These are phyloP conservation scores for Fusarium goolgardi DNA, from an alignment of 2,329 filamentous ascomycete genomes.

Conservation along the genomic window DNA sequence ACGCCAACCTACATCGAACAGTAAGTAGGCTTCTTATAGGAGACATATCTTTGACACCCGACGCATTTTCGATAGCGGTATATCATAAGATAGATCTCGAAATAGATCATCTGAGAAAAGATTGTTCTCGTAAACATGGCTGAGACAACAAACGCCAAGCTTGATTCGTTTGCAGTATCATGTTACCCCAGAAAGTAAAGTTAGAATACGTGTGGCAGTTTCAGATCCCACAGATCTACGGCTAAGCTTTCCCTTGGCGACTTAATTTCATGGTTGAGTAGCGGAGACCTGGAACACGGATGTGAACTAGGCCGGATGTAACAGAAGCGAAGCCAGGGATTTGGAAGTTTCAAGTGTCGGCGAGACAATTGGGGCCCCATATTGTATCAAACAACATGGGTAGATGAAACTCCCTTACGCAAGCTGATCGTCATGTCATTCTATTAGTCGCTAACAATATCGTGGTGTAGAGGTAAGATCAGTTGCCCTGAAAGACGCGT, in stretches of 20 bases:
- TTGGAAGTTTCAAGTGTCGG: not conserved
- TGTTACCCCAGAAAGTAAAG: not conserved
- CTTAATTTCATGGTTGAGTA: not conserved
- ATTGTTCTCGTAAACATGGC: not conserved
- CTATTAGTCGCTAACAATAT: not conserved
- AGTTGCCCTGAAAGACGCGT: not conserved
- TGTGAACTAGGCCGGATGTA: not conserved
- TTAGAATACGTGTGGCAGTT: not conserved
- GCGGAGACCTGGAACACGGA: not conserved
- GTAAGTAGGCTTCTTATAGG: slow-evolving; percentile 22
- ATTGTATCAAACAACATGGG: not conserved
- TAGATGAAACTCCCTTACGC: not conserved
- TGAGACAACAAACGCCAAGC: slow-evolving; percentile 25
- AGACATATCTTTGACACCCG: not conserved
- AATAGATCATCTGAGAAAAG: slow-evolving; percentile 21
- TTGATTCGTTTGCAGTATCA: slow-evolving; percentile 6
- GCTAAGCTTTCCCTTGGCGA: slow-evolving; percentile 29
- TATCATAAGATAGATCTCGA: not conserved
- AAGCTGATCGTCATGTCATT: not conserved
- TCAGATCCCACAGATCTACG: slow-evolving; percentile 11
- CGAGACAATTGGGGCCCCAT: not conserved
- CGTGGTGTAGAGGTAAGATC: not conserved
- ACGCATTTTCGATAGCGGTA: not conserved
- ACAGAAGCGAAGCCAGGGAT: not conserved
- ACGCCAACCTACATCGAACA: not conserved